Evolutionary conservation across 768 basidiomycete species (phyloP), one percentile per base, ranked within the genome.

Genomic region (Boletus rubroflammeus): DNA sequence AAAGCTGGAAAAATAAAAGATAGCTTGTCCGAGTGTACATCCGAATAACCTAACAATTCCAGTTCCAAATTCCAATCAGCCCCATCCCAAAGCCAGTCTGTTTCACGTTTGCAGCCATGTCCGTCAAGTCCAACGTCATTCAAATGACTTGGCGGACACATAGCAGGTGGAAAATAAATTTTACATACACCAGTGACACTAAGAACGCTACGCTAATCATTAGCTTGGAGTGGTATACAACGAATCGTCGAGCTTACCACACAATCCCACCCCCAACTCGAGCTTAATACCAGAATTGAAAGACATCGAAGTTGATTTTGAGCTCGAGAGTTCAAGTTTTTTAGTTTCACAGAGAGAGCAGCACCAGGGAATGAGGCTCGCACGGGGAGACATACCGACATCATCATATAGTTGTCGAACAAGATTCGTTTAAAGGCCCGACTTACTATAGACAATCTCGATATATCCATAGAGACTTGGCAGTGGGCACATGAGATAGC

Each of bases 1-100:
- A 32, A 59, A 59, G 25, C 40, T 50, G 14, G 15, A 39, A 28
- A 47, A 57, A 15, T 61, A 61, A 42, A 56, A 49, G 3, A 49
- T 28, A n/a, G 41, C 45, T 32, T 56, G 59, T 1, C 59, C 59
- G 0, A 61, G 6, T 14, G 50, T 52, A 21, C 59, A 61, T 5
- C 59, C 59, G 9, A 46, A 56, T 17, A 60, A 32, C 50, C 59
- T 61, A 17, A 13, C 2, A 0, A 26, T 41, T 0, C 9, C 15
- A 14, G n/a, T 14, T 21, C 5, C 10, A n/a, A n/a, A n/a, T 23
- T 17, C 7, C 15, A 7, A 25, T 54, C 10, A 55, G 51, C 23
- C 19, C 5, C 17, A 14, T 28, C 47, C 35, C 19, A 36, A 23
- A 13, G 42, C 6, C n/a, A 9, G 17, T 47, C 31, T 9, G 17